Conservation (phyloP, 2,329 filamentous ascomycete genomes). For the Phialophora expanda region DNA sequence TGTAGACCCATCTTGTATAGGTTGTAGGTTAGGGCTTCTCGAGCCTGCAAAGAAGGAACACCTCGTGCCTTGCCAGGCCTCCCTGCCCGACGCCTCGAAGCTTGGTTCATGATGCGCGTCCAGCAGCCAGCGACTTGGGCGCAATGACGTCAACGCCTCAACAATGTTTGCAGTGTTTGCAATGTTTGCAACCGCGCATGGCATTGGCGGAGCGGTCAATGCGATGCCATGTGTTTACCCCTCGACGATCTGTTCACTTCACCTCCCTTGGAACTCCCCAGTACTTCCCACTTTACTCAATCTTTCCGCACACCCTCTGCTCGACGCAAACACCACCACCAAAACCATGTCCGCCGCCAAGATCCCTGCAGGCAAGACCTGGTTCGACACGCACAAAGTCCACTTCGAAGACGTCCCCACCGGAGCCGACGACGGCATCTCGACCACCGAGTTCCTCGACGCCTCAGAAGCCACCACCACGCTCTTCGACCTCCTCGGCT, state of each 20-base stretch:
- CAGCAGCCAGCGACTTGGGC: too few species aligned
- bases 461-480: conserved; percentile 84
- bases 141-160: conserved; percentile 1
- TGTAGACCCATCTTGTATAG: conserved; percentile 2
- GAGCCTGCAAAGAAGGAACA: background rate
- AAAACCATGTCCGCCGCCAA: background rate
- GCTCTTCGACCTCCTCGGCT: conserved; percentile 74
- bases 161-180: conserved; percentile 15
- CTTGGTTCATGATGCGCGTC: conserved; percentile 2
- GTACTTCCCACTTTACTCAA: background rate
- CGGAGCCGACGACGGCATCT: conserved; percentile 75
- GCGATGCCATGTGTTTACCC: conserved; percentile 12
- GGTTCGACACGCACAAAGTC: conserved; percentile 12
- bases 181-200: background rate
- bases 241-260: conserved; percentile 9
- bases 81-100: background rate
- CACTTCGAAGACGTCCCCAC: conserved; percentile 20
- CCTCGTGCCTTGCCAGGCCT: background rate
- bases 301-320: background rate
- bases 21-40: background rate
- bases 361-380: conserved; percentile 17
- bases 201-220: background rate
- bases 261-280: background rate
- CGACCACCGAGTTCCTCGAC: conserved; percentile 86
- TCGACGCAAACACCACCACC: background rate